Evolutionary conservation across 1,139 yeast species (phyloP).

Genomic region (Debaryomyces psychrophilus): DNA sequence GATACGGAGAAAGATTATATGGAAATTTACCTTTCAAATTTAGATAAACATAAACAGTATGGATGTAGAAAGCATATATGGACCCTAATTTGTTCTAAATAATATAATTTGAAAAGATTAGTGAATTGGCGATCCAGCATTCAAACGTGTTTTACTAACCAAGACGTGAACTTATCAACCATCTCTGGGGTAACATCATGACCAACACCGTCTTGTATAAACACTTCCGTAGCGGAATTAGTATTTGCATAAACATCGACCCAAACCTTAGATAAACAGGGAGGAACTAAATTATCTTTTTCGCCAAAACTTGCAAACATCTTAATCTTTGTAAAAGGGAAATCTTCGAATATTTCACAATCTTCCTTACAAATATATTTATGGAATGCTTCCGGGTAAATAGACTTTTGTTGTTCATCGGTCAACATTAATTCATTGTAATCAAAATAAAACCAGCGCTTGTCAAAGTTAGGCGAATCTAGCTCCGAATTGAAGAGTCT

Average conservation of each 20-base stretch:
- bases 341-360: slow-evolving; percentile 36
- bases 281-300: slow-evolving; percentile 43
- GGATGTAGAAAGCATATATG: too few species aligned
- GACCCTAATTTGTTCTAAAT: too few species aligned
- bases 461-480: slow-evolving; percentile 25
- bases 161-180: slow-evolving; percentile 36
- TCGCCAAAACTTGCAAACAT: slow-evolving; percentile 44
- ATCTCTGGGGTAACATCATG: slow-evolving; percentile 42
- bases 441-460: slow-evolving; percentile 34
- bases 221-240: slow-evolving; percentile 29
- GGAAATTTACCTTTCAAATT: background rate
- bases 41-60: background rate
- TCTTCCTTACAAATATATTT: slow-evolving; percentile 35
- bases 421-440: slow-evolving; percentile 41
- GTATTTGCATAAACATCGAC: slow-evolving; percentile 33
- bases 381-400: slow-evolving; percentile 44
- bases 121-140: background rate
- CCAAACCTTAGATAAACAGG: slow-evolving; percentile 38
- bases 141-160: slow-evolving; percentile 30
- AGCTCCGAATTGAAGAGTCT: slow-evolving; percentile 31
- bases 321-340: slow-evolving; percentile 35
- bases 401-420: slow-evolving; percentile 25
- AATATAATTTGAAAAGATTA: too few species aligned
- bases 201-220: slow-evolving; percentile 35
- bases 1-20: background rate